Conservation (phyloP, 2,329 filamentous ascomycete species). For the Davidsoniella australis region DNA sequence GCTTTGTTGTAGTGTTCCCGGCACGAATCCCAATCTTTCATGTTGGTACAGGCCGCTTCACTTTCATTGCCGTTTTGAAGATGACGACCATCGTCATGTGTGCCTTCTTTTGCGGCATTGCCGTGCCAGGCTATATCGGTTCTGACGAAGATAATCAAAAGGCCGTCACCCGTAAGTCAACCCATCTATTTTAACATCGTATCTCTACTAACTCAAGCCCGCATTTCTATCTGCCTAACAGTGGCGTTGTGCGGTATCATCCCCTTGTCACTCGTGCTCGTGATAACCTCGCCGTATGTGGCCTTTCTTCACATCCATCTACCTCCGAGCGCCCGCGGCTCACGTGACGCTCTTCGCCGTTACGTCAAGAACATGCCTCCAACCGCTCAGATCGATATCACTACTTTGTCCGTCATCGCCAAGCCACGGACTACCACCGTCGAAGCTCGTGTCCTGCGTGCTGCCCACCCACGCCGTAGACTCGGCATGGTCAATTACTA, state of each 20-base stretch:
- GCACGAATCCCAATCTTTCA: conserved; percentile 56
- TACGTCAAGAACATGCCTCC: conserved; percentile 32
- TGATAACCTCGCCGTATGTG: conserved; percentile 53
- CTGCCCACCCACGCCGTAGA: conserved; percentile 17
- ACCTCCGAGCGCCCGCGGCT: conserved; percentile 46
- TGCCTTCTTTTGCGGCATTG: conserved; percentile 45
- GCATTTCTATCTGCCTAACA: conserved; percentile 17
- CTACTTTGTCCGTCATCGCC: conserved; percentile 37
- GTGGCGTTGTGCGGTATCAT: conserved; percentile 43
- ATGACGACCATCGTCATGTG: conserved; percentile 54
- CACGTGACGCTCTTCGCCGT: conserved; percentile 35
- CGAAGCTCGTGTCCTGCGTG: conserved; percentile 22
- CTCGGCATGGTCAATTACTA: conserved; percentile 26
- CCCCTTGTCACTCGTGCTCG: conserved; percentile 47
- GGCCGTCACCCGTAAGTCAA: conserved; percentile 23
- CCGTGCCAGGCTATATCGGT: conserved; percentile 40
- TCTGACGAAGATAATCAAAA: conserved; percentile 23
- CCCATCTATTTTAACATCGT: not conserved
- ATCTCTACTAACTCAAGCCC: not conserved
- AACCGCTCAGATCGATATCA: conserved; percentile 30
- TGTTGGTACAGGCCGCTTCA: conserved; percentile 48
- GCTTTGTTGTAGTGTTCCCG: conserved; percentile 27
- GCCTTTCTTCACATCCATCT: conserved; percentile 54
- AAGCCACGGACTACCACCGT: conserved; percentile 34
- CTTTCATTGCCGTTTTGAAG: conserved; percentile 54